Conservation (phyloP, 2,329 filamentous ascomycete genomes). For the Fusarium hainanense region DNA sequence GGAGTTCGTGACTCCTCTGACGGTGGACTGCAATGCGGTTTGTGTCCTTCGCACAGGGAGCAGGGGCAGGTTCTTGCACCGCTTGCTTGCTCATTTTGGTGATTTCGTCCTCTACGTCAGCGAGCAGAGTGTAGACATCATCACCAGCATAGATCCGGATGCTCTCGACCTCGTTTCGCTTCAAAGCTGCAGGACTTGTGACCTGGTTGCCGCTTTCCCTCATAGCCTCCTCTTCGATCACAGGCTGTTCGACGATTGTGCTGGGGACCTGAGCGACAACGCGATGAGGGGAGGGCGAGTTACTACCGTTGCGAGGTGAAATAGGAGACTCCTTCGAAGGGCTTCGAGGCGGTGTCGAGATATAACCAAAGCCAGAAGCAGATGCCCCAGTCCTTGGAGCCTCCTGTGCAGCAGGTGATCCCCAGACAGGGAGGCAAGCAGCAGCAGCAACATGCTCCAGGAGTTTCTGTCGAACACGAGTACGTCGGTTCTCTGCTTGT, state of each 20-base stretch:
- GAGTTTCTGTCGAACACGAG: constrained; percentile 80
- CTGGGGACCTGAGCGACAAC: constrained; percentile 66
- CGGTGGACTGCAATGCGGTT: constrained; percentile 57
- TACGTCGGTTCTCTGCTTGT: constrained; percentile 80
- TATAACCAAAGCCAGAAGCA: constrained; percentile 54
- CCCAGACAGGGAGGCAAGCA: constrained; percentile 59
- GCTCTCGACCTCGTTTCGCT: constrained; percentile 66
- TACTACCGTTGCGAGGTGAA: constrained; percentile 50
- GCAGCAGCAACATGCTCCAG: constrained; percentile 84
- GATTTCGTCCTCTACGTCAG: constrained; percentile 69
- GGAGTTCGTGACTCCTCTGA: constrained; percentile 63
- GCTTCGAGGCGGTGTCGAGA: constrained; percentile 69
- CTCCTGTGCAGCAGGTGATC: constrained; percentile 51
- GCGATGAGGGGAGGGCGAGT: constrained; percentile 62
- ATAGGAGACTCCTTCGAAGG: constrained; percentile 60
- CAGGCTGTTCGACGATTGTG: constrained; percentile 64
- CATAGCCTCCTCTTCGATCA: constrained; percentile 56
- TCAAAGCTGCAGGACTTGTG: constrained; percentile 40
- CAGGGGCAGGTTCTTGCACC: constrained; percentile 11
- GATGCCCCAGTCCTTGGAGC: constrained; percentile 54
- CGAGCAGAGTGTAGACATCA: constrained; percentile 73
- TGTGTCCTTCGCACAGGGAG: constrained; percentile 42
- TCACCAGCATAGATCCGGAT: constrained; percentile 76
- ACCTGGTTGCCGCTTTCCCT: constrained; percentile 42
- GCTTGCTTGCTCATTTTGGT: constrained; percentile 50